Percentiles rank a stretch among this genome's conserved stretches.
Evolutionary conservation across 2,329 filamentous ascomycete genomes (phyloP).

Genomic region (Xylaria sp.): DNA sequence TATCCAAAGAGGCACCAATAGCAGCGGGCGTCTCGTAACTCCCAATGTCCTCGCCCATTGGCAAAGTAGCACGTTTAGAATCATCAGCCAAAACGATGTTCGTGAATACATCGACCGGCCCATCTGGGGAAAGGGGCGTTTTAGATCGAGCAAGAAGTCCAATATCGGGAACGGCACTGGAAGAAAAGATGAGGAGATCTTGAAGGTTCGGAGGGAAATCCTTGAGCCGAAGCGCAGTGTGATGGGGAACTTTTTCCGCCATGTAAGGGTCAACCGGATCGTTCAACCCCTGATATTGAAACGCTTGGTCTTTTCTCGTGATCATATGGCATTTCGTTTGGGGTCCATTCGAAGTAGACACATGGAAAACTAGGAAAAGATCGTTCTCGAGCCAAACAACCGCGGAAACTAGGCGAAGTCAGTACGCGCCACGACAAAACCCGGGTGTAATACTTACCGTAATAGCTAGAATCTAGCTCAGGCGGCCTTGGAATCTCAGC

Average conservation of each 20-base stretch:
- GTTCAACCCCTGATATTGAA: constrained; percentile 74
- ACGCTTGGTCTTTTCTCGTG: constrained; percentile 67
- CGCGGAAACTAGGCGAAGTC: constrained; percentile 66
- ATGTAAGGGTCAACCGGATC: constrained; percentile 78
- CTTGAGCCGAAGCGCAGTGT: constrained; percentile 77
- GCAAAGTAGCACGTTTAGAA: constrained; percentile 74
- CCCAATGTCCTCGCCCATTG: constrained; percentile 67
- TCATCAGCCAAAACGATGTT: constrained; percentile 76
- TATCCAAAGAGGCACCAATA: constrained; percentile 80
- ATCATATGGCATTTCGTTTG: constrained; percentile 81
- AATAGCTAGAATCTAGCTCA: constrained; percentile 64
- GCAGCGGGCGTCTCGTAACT: constrained; percentile 80
- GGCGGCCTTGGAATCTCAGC: constrained; percentile 80
- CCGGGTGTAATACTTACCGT: constrained; percentile 59
- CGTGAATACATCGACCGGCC: constrained; percentile 71
- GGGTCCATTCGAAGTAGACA: constrained; percentile 64
- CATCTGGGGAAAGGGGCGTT: constrained; percentile 66
- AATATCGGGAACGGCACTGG: constrained; percentile 79
- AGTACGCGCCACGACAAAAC: constrained; percentile 26
- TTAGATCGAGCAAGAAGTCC: constrained; percentile 79
- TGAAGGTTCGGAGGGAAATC: constrained; percentile 81
- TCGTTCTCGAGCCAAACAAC: constrained; percentile 89
- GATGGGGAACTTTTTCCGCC: constrained; percentile 70
- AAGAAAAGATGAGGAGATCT: constrained; percentile 81
- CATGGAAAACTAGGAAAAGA: constrained; percentile 81